Evolutionary conservation across 2,329 filamentous ascomycete genomes (phyloP).

Genomic region (Fusarium sublunatum): DNA sequence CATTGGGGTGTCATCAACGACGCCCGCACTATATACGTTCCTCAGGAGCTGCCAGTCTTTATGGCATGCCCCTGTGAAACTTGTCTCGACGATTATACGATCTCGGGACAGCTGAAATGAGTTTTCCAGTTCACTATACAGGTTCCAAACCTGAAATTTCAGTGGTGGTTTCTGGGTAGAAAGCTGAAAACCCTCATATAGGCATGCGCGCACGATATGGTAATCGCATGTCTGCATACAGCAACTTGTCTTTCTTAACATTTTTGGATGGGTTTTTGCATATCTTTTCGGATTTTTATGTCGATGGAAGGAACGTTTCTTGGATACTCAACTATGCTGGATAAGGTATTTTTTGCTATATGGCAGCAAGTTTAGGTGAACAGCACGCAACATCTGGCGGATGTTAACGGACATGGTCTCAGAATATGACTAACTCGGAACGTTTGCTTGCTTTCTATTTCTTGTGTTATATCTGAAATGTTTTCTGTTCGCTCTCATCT

Average conservation of each 20-base stretch:
- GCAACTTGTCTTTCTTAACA: constrained; percentile 19
- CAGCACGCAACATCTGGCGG: constrained; percentile 36
- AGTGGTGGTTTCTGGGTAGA: background rate
- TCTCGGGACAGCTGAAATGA: constrained; percentile 19
- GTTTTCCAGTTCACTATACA: constrained; percentile 5
- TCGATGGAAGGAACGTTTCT: constrained; percentile 1
- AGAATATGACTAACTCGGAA: constrained; percentile 17
- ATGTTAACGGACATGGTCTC: constrained; percentile 7
- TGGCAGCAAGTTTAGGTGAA: constrained; percentile 37
- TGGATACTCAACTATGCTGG: constrained; percentile 9
- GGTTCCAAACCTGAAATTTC: constrained; percentile 5
- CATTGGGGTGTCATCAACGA: constrained; percentile 37
- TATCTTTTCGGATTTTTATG: background rate
- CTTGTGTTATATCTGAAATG: background rate
- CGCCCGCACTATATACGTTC: constrained; percentile 49
- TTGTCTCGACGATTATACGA: constrained; percentile 28
- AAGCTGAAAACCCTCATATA: constrained; percentile 1
- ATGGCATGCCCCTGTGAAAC: constrained; percentile 36
- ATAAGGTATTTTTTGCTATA: constrained; percentile 15
- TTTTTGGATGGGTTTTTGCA: constrained; percentile 9
- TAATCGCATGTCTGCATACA: constrained; percentile 12
- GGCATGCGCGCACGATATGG: background rate
- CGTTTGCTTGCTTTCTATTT: constrained; percentile 1
- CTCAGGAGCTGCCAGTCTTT: constrained; percentile 36
- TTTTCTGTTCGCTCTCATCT: background rate